These are phyloP conservation scores for Colletotrichum chrysophilum DNA, from an alignment of 2,329 filamentous ascomycete genomes.

Conservation along the genomic window DNA sequence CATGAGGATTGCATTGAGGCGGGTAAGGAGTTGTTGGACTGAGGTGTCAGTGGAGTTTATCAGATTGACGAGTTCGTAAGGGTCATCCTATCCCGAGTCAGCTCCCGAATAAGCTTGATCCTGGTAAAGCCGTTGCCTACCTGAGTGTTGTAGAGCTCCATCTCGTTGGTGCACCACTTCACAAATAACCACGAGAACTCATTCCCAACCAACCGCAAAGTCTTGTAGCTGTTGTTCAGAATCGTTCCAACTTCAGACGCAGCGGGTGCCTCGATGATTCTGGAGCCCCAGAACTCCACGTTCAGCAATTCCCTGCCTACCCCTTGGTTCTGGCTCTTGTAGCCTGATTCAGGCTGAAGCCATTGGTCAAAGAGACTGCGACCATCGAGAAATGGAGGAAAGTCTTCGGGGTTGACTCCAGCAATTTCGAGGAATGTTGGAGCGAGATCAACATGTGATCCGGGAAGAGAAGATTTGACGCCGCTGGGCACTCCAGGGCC, in stretches of 20 bases:
- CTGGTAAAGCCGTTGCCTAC: background rate
- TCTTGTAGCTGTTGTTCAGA: constrained; percentile 31
- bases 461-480: constrained; percentile 24
- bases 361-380: constrained; percentile 30
- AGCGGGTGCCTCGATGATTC: constrained; percentile 5
- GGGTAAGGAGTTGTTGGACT: background rate
- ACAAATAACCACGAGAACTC: constrained; percentile 28
- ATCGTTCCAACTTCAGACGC: constrained; percentile 22
- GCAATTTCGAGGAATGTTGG: constrained; percentile 34
- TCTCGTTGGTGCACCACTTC: constrained; percentile 32
- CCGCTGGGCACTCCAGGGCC: constrained; percentile 29
- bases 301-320: constrained; percentile 28
- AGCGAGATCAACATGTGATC: constrained; percentile 31
- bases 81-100: constrained; percentile 19
- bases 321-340: constrained; percentile 4
- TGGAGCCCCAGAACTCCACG: constrained; percentile 32
- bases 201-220: constrained; percentile 29
- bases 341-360: constrained; percentile 23
- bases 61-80: constrained; percentile 30
- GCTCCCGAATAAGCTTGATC: background rate
- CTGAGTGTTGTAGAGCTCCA: constrained; percentile 35
- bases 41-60: constrained; percentile 3
- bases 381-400: constrained; percentile 29
- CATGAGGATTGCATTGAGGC: constrained; percentile 29
- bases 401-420: background rate